Base-by-base conservation (phyloP, 2,329 filamentous ascomycete species). In the Penicillium hordei region DNA sequence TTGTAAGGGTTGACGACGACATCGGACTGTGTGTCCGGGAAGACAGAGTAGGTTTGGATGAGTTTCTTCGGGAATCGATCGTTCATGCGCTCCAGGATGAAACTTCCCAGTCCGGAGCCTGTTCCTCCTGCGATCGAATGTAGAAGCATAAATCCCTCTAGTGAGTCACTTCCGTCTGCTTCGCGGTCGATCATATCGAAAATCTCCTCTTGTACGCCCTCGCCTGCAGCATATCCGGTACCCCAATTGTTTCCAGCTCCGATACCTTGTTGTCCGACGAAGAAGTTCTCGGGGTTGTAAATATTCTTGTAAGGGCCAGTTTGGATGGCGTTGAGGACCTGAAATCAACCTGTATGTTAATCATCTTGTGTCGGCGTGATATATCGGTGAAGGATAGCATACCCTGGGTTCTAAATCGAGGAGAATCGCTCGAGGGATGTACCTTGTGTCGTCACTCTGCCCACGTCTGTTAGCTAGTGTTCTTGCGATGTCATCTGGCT, bases 131-230 rank as follows among this genome's bases (percentile, higher is more conserved):
- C 95, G 71, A 99, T 99, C 3, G 94, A 97, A 75, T 99, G 94
- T 63, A 99, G 83, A 76, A 99, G 86, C 94, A 99, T 99, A 79
- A 99, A 99, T 39, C 94, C 94, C 85, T 99, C 94, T 4, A 99
- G 83, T 52, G 93, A 97, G 76, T 99, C 94, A 73, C 93, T 97
- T 33, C 95, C 95, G 76, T 99, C 94, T 17, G 95, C 94, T 75
- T 99, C 94, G 60, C 94, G 89, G 73, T 99, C 94, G 70, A 99
- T 96, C 92, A 99, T 99, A 75, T 99, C 95, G 83, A 99, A 91
- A 55, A 99, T 91, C 74, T 99, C 94, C 75, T 99, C 94, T 68
- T 93, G 91, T 21, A 99, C 91, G 44, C 84, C 82, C 75, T 97
- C 93, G 66, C 93, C 94, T 53, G 91, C 93, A 65, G 94, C 88